Evolutionary conservation across 2,329 filamentous ascomycete species (phyloP), one percentile per base, ranked within the genome.

Genomic region (Venturia nashicola): DNA sequence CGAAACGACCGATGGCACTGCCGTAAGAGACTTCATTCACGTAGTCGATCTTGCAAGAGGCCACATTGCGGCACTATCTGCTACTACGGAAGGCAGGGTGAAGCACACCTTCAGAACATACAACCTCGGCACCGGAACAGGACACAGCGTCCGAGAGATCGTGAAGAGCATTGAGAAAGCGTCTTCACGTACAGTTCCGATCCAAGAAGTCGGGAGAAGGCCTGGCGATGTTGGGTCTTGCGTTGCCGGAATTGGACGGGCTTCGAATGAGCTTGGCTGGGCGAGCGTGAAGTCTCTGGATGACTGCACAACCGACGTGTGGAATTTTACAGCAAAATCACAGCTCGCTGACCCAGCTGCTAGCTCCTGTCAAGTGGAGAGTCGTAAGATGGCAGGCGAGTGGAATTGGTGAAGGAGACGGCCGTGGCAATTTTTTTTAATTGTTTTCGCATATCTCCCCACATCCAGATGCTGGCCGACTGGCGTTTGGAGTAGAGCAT

Each of bases 21-120:
- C 84, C 1, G 79, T 88, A 48, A 82, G 86, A 57, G 86, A 88
- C 71, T 88, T 86, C 69, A 86, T 88, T 67, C 85, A 88, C 68
- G 85, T 87, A 44, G 82, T 80, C 18, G 86, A 88, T 71, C 78
- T 88, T 54, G 85, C 85, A 8, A 77, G 81, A 51, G 85, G 83
- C 4, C 86, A 88, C 72, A 79, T 87, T 46, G 83, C 85, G 6
- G 86, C 86, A 1, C 75, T 86, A 61, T 70, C 72, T 7, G 73
- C 73, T 34, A 72, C 71, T n/a, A 68, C 72, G n/a, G 68, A 68
- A 51, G 72, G 72, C 42, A 71, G 67, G 40, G 69, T 71, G 42
- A 69, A 69, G 59, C 66, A 73, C 2, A 66, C 73, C 6, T 77
- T 76, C 67, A 69, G 75, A 20, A 67, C 73, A 6, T 78, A 75